Conservation (phyloP, 2,329 filamentous ascomycete genomes). For the Macroventuria anomochaeta region DNA sequence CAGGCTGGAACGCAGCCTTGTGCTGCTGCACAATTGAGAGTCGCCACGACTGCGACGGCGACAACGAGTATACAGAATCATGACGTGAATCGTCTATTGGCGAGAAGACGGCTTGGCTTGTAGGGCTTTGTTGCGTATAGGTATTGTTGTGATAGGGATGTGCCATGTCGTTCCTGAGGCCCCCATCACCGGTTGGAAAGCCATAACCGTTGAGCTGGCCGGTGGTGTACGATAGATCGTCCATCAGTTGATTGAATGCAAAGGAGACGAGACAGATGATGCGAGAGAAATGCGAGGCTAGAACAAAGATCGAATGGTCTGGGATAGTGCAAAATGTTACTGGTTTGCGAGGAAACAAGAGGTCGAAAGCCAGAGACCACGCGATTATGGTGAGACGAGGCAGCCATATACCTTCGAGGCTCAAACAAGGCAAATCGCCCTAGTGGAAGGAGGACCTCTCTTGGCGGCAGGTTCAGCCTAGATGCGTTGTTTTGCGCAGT, state of each 20-base stretch:
- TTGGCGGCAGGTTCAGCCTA: conserved; percentile 20
- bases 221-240: background rate
- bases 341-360: background rate
- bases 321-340: background rate
- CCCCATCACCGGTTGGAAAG: background rate
- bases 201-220: background rate
- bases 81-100: conserved; percentile 16
- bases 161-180: background rate
- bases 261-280: too few relatives aligned
- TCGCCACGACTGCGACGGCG: conserved; percentile 2
- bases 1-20: conserved; percentile 31
- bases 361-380: background rate
- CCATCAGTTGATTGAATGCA: background rate
- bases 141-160: too few relatives aligned
- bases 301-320: background rate
- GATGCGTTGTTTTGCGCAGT: conserved; percentile 15
- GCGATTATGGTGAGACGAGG: background rate
- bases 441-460: conserved; percentile 13
- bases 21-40: conserved; percentile 12
- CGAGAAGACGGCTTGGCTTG: background rate
- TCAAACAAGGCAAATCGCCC: conserved; percentile 2
- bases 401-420: conserved; percentile 12
- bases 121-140: background rate
- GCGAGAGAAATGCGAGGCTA: too few relatives aligned
- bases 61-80: conserved; percentile 16